Evolutionary conservation across 2,329 filamentous ascomycete genomes (phyloP).

Genomic region (Chrysoporthe deuterocubensis): DNA sequence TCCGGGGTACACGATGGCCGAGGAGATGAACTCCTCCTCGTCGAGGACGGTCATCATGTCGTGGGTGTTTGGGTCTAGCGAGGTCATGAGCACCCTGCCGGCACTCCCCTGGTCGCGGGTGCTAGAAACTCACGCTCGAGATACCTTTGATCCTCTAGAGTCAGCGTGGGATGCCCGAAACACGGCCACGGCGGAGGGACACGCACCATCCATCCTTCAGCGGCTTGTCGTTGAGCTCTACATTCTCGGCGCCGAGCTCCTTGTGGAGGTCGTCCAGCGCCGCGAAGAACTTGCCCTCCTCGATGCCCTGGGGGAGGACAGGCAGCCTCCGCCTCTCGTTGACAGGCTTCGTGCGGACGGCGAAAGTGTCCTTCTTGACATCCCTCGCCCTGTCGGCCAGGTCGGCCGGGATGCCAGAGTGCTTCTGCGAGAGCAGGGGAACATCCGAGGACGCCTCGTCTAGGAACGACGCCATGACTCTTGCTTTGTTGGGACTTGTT

Average conservation of each 20-base stretch:
- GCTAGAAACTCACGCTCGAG: slow-evolving; percentile 28
- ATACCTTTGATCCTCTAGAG: slow-evolving; percentile 19
- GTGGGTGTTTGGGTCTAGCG: slow-evolving; percentile 35
- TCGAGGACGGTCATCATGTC: slow-evolving; percentile 46
- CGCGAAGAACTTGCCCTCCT: slow-evolving; percentile 31
- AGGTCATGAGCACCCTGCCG: background rate
- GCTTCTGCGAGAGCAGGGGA: slow-evolving; percentile 41
- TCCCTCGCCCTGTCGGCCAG: slow-evolving; percentile 43
- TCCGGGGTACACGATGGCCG: slow-evolving; percentile 40
- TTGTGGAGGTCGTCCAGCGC: slow-evolving; percentile 42
- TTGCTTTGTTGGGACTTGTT: no score
- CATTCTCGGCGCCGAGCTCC: slow-evolving; percentile 42
- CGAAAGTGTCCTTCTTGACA: slow-evolving; percentile 41
- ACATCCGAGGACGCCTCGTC: slow-evolving; percentile 37
- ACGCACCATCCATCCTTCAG: slow-evolving; percentile 46
- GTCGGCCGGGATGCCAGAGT: slow-evolving; percentile 45
- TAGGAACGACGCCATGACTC: slow-evolving; percentile 8
- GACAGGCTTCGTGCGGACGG: slow-evolving; percentile 39
- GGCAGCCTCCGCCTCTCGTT: slow-evolving; percentile 37
- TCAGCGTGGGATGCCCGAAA: background rate
- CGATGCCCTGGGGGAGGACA: slow-evolving; percentile 45
- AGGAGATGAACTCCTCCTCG: slow-evolving; percentile 48
- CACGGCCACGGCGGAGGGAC: no score
- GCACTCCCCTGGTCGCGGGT: no score
- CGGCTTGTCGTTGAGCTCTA: slow-evolving; percentile 47